Conservation (phyloP, 345 rosid species). For the Bruguiera sexangula region DNA sequence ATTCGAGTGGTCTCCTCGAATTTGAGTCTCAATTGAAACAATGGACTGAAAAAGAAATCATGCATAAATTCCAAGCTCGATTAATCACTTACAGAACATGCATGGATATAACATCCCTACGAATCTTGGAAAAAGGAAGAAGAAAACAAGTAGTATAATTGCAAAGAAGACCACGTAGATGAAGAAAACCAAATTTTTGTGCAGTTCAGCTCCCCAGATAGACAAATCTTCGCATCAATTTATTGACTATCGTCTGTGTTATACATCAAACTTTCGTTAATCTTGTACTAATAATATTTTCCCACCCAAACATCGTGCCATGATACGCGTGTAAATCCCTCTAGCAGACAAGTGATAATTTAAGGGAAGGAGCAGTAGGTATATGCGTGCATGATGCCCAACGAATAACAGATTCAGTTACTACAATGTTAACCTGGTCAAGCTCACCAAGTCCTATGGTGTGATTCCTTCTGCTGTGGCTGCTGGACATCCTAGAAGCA, state of each 20-base stretch:
- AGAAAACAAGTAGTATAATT: background rate
- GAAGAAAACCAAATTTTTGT: background rate
- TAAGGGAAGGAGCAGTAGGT: constrained; percentile 63
- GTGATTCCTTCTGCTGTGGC: constrained; percentile 60
- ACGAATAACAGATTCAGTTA: constrained; percentile 62
- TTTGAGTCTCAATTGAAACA: too few species aligned
- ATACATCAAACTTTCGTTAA: background rate
- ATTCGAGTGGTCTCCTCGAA: too few species aligned
- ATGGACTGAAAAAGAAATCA: too few species aligned
- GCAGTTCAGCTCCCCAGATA: constrained; percentile 28
- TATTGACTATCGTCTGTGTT: too few species aligned
- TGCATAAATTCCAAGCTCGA: too few species aligned
- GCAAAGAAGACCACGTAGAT: background rate
- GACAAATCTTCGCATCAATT: background rate
- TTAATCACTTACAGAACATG: too few species aligned
- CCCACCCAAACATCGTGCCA: too few species aligned
- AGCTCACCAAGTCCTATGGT: constrained; percentile 69
- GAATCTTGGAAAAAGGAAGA: background rate
- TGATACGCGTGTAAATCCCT: background rate
- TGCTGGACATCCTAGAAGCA: constrained; percentile 42
- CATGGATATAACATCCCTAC: too few species aligned
- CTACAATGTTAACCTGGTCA: constrained; percentile 53
- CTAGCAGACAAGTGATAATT: constrained; percentile 75
- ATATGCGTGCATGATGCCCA: constrained; percentile 85
- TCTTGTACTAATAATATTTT: constrained; percentile 1